Conservation (phyloP, 495 filamentous ascomycete genomes). For the Corynascus novoguineensis region DNA sequence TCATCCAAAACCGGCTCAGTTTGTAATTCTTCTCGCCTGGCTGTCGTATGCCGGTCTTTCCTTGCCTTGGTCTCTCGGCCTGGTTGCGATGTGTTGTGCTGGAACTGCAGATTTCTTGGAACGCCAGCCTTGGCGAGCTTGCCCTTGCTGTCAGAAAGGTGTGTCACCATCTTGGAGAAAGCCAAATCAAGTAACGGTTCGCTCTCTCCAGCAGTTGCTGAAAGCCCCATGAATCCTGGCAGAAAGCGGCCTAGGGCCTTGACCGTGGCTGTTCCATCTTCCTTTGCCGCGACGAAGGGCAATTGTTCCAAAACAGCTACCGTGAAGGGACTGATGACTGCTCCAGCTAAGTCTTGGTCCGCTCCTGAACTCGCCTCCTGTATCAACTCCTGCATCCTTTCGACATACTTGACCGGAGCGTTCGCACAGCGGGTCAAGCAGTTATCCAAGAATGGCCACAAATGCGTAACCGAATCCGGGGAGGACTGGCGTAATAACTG, state of each 20-base stretch:
- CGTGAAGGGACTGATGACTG: conserved; percentile 46
- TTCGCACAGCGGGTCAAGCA: conserved; percentile 65
- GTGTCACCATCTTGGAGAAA: conserved; percentile 27
- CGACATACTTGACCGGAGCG: conserved; percentile 69
- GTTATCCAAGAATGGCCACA: conserved; percentile 71
- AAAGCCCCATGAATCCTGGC: conserved; percentile 49
- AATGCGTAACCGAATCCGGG: conserved; percentile 3
- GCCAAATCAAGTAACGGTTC: conserved; percentile 35
- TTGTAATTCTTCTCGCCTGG: not conserved
- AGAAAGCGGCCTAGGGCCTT: conserved; percentile 51
- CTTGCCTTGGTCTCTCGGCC: not conserved
- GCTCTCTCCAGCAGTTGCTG: conserved; percentile 35
- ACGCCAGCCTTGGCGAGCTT: conserved; percentile 19
- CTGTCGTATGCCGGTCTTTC: not conserved
- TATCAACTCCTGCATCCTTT: conserved; percentile 40
- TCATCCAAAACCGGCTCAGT: conserved; percentile 8
- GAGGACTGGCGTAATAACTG: conserved; percentile 18
- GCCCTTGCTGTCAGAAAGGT: conserved; percentile 19
- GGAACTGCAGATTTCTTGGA: conserved; percentile 9
- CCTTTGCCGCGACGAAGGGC: conserved; percentile 55
- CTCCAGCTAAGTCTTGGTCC: not conserved
- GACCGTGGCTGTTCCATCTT: conserved; percentile 35
- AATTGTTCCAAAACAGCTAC: conserved; percentile 70
- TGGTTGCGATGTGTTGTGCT: conserved; percentile 16
- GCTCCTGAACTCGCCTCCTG: conserved; percentile 18